Base-by-base conservation (phyloP, 306 rosid genomes). In the Gastrolobium villosum region DNA sequence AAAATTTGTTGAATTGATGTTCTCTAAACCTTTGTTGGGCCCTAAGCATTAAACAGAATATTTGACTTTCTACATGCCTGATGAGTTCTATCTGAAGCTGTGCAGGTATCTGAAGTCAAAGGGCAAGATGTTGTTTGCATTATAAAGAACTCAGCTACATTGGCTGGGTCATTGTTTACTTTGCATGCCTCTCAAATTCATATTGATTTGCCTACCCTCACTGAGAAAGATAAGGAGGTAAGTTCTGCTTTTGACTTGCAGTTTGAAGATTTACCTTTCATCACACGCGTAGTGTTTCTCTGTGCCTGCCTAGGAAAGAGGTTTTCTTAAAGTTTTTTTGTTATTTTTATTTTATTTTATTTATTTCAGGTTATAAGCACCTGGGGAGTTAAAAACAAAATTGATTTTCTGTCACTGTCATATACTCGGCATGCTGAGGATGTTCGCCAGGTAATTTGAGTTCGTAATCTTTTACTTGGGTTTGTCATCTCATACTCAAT, bases 161-260 rank as follows among this genome's bases (percentile, higher is more conserved):
- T 96, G 91, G 80, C 97, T 44, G 99, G 99, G 50, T 41, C 98
- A 44, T 84, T 93, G 79, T 96, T 96, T 87, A 96, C 99, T 79
- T 78, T 96, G 88, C 99, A 96, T 59, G 98, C 85, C 36, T 96
- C 96, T 78, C 98, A 96, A 87, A 69, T 91, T 82, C 99, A 57
- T 62, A 96, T 96, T 39, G 89, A 91, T 39, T 52, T 96, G 87
- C 99, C 99, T 73, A 96, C 99, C 50, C 99, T 96, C 61, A 77
- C 98, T 52, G 94, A 90, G 65, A 79, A 72, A 82, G 99, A 96
- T 83, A 88, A 90, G 92, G 92, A 96, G 96, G 99, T 85, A 69
- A 54, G 48, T 62, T 72, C 36, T 48, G 28, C 61, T 50, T 72
- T 76, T 64, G 15, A 61, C 28, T 69, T 10, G 11, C 72, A 44